Conservation (phyloP, 129 eudicot species). For the Dittrichia graveolens region DNA sequence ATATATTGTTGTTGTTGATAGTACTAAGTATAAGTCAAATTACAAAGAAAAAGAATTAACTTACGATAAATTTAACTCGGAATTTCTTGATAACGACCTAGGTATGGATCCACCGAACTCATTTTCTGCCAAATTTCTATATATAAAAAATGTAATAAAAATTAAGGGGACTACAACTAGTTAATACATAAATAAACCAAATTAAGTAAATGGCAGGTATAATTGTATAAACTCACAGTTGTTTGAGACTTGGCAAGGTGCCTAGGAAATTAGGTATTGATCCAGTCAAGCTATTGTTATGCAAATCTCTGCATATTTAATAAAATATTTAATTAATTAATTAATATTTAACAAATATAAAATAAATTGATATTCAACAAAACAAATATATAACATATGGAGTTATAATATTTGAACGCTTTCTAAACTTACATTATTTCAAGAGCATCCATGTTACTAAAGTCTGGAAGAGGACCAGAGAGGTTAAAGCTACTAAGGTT, state of each 20-base stretch:
- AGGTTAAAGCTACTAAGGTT: conserved; percentile 51
- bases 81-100: conserved; percentile 47
- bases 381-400: background rate
- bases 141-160: background rate
- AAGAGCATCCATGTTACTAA: conserved; percentile 70
- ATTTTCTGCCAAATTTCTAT: conserved; percentile 65
- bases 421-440: conserved; percentile 48
- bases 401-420: background rate
- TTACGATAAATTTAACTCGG: conserved; percentile 49
- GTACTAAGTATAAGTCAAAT: too few relatives aligned
- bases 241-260: conserved; percentile 54
- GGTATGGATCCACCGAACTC: conserved; percentile 64
- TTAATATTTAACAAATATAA: background rate
- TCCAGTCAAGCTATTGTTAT: conserved; percentile 58
- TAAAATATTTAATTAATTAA: background rate
- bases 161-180: background rate
- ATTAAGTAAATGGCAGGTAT: background rate
- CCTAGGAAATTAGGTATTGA: conserved; percentile 60
- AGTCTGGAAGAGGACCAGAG: conserved; percentile 64
- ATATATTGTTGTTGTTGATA: too few relatives aligned
- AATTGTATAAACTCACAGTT: conserved; percentile 45
- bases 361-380: background rate
- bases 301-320: conserved; percentile 54
- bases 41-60: background rate
- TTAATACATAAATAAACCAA: too few relatives aligned